phyloP scores from a whole-genome alignment of 495 filamentous ascomycete genomes.

The Durotheca rogersii region DNA sequence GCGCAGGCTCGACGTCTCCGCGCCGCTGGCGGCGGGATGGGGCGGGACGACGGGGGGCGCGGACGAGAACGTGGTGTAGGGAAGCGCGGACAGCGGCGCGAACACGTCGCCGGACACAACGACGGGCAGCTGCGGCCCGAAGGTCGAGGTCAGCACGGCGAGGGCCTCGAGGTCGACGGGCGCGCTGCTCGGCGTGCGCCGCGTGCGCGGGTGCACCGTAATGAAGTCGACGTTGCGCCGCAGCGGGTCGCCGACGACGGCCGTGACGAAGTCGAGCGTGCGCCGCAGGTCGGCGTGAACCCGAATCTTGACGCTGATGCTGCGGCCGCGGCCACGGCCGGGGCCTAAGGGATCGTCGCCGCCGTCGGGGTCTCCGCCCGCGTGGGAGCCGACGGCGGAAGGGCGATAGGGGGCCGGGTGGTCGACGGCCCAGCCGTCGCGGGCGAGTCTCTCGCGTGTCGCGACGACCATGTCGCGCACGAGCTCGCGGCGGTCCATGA shows the following conservation, averaged over 20 bases:
- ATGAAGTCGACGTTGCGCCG: conserved; percentile 57
- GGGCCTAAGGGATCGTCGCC: too few species aligned
- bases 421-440: conserved; percentile 48
- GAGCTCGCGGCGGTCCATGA: conserved; percentile 60
- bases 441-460: conserved; percentile 45
- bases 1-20: neutral
- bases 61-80: conserved; percentile 43
- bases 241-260: conserved; percentile 47
- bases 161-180: conserved; percentile 62
- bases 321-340: conserved; percentile 36
- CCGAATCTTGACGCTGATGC: conserved; percentile 66
- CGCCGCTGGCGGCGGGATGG: conserved; percentile 33
- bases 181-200: conserved; percentile 53
- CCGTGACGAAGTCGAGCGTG: conserved; percentile 53
- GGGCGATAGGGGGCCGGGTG: neutral
- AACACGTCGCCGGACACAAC: conserved; percentile 66
- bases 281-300: conserved; percentile 59
- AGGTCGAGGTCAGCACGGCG: conserved; percentile 50
- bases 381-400: conserved; percentile 29
- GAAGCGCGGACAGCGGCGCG: conserved; percentile 46
- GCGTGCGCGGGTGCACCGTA: conserved; percentile 63
- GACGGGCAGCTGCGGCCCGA: conserved; percentile 51
- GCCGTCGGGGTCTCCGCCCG: conserved; percentile 33
- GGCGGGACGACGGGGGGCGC: conserved; percentile 1
- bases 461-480: conserved; percentile 60